Evolutionary conservation across 805 yeast species (phyloP), one percentile per base, ranked within the genome.

Genomic region (Wickerhamomyces hampshirensis): DNA sequence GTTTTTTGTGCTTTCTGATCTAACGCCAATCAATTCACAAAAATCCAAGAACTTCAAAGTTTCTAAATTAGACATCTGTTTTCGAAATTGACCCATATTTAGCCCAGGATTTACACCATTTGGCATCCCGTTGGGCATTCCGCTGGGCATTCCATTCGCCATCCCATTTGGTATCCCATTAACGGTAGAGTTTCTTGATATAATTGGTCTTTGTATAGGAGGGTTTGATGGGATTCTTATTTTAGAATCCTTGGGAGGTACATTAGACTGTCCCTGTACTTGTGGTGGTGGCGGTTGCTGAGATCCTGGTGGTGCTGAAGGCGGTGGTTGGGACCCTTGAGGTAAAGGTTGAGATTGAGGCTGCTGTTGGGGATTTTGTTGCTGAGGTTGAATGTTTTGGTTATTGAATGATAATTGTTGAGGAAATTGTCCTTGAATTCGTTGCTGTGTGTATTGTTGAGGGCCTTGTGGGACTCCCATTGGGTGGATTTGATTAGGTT

Each of bases 21-120:
- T 58, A 9, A 60, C 59, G 35, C 73, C 62, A 14, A 75, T 49
- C 28, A 62, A 49, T 41, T 75, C 80, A 28, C 74, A 63, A 23
- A 73, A 62, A 30, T 72, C 77, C 44, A 74, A 56, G 10, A 76
- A 55, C 36, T 74, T 63, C 34, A 74, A 54, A 6, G 75, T 63
- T 1, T 80, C 80, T 26, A 68, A 61, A 37, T 73, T 70, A 1
- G 77, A 66, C 18, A 69, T 58, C 31, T 63, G 61, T 40, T 62
- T 63, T 38, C 70, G 57, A 27, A 52, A 59, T 19, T 57, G 52
- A 23, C 54, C 34, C 30, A 37, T 38, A 42, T 39, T 48, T 34
- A 38, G 41, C 16, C 28, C 36, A 18, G 27, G 17, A 26, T 31
- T 17, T 24, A 11, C 19, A 14, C 28, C 37, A n/a, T 34, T 33